Evolutionary conservation across 768 basidiomycete species (phyloP).

Genomic region (Butyriboletus loyo): DNA sequence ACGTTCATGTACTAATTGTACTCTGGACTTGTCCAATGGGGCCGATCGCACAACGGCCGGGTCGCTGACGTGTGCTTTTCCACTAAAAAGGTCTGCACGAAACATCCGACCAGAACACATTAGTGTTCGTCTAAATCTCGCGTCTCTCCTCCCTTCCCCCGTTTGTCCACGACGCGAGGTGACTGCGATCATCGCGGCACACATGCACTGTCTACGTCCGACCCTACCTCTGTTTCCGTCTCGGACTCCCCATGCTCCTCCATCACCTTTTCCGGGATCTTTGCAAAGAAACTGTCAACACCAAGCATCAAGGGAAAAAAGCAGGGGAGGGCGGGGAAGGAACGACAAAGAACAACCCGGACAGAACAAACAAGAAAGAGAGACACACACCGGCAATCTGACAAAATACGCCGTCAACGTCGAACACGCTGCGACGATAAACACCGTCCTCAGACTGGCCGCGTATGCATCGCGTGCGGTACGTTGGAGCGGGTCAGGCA

Average conservation of each 20-base stretch:
- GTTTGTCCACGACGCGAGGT: background rate
- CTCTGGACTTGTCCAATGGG: no score
- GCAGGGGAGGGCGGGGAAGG: no score
- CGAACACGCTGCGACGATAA: constrained; percentile 18
- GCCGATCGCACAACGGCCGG: no score
- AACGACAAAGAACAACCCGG: background rate
- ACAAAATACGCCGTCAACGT: constrained; percentile 17
- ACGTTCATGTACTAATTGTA: no score
- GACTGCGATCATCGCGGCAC: no score
- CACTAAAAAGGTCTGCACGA: no score
- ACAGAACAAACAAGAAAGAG: no score
- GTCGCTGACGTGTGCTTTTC: no score
- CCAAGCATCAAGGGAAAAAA: background rate
- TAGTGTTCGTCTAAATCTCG: no score
- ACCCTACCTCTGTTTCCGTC: background rate
- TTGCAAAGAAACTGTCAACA: background rate
- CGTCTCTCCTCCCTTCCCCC: no score
- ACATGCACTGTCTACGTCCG: background rate
- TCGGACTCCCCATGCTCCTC: background rate
- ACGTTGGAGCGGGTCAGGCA: constrained; percentile 15
- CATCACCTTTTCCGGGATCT: constrained; percentile 16
- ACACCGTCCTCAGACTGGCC: constrained; percentile 17
- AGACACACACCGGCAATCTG: constrained; percentile 13
- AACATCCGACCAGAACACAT: no score
- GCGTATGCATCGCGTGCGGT: constrained; percentile 20